These are phyloP conservation scores for Haplosporangium gracile DNA, from an alignment of 192 early-diverging fungal species.

Conservation along the genomic window DNA sequence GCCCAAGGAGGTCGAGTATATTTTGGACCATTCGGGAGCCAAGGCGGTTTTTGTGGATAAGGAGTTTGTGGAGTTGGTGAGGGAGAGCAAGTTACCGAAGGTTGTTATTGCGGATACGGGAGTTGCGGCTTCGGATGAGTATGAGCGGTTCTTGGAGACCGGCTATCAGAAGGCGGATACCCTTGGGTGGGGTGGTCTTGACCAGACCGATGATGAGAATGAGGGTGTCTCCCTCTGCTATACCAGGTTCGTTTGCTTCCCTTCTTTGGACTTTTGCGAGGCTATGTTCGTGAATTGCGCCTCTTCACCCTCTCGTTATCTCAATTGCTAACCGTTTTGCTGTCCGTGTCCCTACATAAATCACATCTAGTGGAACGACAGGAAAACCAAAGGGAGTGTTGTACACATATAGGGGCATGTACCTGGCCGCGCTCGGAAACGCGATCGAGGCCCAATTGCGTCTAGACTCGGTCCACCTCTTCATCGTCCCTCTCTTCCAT, in stretches of 20 bases:
- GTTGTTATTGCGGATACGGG: conserved; percentile 48
- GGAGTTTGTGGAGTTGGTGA: conserved; percentile 54
- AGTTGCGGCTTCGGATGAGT: conserved; percentile 51
- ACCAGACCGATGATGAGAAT: conserved; percentile 60
- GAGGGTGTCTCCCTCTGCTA: conserved; percentile 68
- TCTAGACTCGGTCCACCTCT: conserved; percentile 64
- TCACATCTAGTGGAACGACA: conserved; percentile 61
- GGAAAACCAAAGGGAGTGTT: conserved; percentile 70
- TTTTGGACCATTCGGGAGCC: conserved; percentile 64
- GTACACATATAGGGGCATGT: conserved; percentile 67
- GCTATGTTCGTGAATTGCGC: background rate
- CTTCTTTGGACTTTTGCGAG: background rate
- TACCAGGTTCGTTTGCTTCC: conserved; percentile 46
- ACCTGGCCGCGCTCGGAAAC: conserved; percentile 62
- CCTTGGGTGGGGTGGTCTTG: conserved; percentile 59
- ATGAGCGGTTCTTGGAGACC: conserved; percentile 60
- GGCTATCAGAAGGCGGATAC: conserved; percentile 39
- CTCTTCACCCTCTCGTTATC: background rate
- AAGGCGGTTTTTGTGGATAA: conserved; percentile 65
- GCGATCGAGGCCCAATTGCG: conserved; percentile 59
- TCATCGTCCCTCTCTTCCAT: conserved; percentile 71
- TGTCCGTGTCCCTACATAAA: background rate
- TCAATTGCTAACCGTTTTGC: background rate
- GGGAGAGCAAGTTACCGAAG: conserved; percentile 30
- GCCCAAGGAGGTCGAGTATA: conserved; percentile 67